phyloP scores from a whole-genome alignment of 2,329 filamentous ascomycete species.

The Fusarium equiseti region DNA sequence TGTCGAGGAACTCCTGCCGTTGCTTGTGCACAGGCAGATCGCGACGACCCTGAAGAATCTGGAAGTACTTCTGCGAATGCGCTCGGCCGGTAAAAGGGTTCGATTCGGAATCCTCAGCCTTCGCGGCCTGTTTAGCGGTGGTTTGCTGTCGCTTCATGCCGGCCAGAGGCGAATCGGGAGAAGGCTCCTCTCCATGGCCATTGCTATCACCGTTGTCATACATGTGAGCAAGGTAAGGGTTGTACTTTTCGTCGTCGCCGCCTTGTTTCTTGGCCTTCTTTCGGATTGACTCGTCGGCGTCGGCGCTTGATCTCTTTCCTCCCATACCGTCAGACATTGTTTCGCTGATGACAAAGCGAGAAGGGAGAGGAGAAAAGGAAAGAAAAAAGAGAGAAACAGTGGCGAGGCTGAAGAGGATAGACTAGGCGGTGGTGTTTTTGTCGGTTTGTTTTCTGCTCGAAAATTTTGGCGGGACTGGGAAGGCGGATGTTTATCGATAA shows the following conservation, averaged over 20 bases:
- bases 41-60: slow-evolving; percentile 85
- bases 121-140: slow-evolving; percentile 78
- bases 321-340: slow-evolving; percentile 57
- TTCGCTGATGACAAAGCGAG: slow-evolving; percentile 8
- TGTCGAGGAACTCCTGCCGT: slow-evolving; percentile 89
- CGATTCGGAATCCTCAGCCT: slow-evolving; percentile 81
- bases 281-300: slow-evolving; percentile 56
- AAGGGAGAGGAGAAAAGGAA: slow-evolving; percentile 10
- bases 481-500: slow-evolving; percentile 53
- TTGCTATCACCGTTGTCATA: slow-evolving; percentile 67
- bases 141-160: slow-evolving; percentile 82
- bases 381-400: slow-evolving; percentile 13
- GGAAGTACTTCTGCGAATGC: slow-evolving; percentile 87
- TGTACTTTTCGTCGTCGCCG: slow-evolving; percentile 60
- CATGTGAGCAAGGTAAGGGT: slow-evolving; percentile 94
- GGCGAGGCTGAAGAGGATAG: slow-evolving; percentile 43
- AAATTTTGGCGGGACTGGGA: slow-evolving; percentile 49
- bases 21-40: slow-evolving; percentile 93
- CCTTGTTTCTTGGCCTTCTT: slow-evolving; percentile 60
- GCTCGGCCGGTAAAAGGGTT: slow-evolving; percentile 87
- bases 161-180: slow-evolving; percentile 65
- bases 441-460: slow-evolving; percentile 40
- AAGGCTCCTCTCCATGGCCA: slow-evolving; percentile 53
- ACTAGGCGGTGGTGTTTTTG: slow-evolving; percentile 31
- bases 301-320: slow-evolving; percentile 60